Evolutionary conservation across 1,284 basidiomycete species (phyloP), one percentile per base, ranked within the genome.

Genomic region (Pyrrhoderma lamaoense): DNA sequence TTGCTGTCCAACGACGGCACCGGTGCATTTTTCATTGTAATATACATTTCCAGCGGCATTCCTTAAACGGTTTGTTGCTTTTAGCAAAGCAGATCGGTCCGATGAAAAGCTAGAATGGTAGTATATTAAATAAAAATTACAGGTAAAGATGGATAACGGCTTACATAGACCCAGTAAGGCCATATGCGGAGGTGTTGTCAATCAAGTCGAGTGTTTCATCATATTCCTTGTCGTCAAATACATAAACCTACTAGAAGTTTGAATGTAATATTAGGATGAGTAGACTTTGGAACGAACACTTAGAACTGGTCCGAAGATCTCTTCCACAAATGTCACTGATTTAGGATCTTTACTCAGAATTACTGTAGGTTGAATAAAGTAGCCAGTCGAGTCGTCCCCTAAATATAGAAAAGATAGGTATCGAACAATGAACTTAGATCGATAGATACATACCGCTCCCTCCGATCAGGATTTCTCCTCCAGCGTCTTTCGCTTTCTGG

Each of bases 241-340:
- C 83, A 68, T 82, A 96, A 55, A 88, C 80, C 83, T 85, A 57
- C 23, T 34, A 45, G 34, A 23, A 22, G 42, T 55, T n/a, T n/a
- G n/a, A n/a, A n/a, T n/a, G n/a, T n/a, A n/a, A n/a, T n/a, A n/a
- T 42, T 53, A 55, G 21, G 19, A 59, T 42, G 47, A 46, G 49
- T 14, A 46, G 23, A 8, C 37, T 47, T 39, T 40, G 44, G 7
- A 42, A 68, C 74, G 62, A 60, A 91, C 90, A 36, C 95, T 97
- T 55, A 98, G 67, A 48, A 99, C 94, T 35, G 96, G 96, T 3
- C 96, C 96, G 61, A 99, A 98, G 63, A 99, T 90, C 71, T 99
- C 95, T 62, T 97, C 91, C 27, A 80, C 80, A 82, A 99, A 92
- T 8, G 94, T 96, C 47, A 96, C 72, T 3, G 85, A 89, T 61